Evolutionary conservation across 2,329 filamentous ascomycete genomes (phyloP), one percentile per base, ranked within the genome.

Genomic region (Pestalotiopsis sp.): DNA sequence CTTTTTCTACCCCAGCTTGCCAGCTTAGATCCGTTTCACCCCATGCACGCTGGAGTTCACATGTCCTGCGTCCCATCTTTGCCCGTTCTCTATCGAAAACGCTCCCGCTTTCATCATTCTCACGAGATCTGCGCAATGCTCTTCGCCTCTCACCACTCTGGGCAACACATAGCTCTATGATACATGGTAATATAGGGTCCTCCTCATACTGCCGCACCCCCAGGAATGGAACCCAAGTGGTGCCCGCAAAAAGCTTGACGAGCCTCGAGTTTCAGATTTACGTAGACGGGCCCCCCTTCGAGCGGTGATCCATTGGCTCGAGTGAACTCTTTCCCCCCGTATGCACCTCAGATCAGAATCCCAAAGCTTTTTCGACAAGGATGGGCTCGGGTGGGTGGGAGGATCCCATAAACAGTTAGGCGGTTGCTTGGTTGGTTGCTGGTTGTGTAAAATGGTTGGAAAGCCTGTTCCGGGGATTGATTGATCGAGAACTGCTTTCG

Each of bases 221-320:
- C 59, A 27, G 27, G 25, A n/a, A 36, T 20, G 25, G n/a, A 36
- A 61, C 59, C 59, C 59, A 61, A 61, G 59, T 61, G 59, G 59
- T 61, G 59, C 59, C 59, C 59, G 59, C 59, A 40, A n/a, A 52
- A 59, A 59, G 57, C 57, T 59, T 59, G 57, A 61, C 27, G 36
- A 36, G 31, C 36, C 59, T 61, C 59, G 31, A 61, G 59, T 61
- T 61, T 61, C 59, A 61, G 59, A 61, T 61, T 61, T 61, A 61
- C 59, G n/a, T 61, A 40, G 59, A 36, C 31, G 36, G 25, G 38
- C 59, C 27, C 31, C 36, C 59, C 27, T 9, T 52, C 45, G 45
- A 20, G n/a, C 27, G 36, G 27, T 36, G 59, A 20, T 36, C 59
- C 25, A 38, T 38, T 61, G 59, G 59, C 31, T 38, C 36, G n/a